A percentile compares a stretch with the other conserved stretches of the same genome.
Evolutionary conservation across 176 grass and related monocot species (phyloP).

Genomic region (Oryza nivara): DNA sequence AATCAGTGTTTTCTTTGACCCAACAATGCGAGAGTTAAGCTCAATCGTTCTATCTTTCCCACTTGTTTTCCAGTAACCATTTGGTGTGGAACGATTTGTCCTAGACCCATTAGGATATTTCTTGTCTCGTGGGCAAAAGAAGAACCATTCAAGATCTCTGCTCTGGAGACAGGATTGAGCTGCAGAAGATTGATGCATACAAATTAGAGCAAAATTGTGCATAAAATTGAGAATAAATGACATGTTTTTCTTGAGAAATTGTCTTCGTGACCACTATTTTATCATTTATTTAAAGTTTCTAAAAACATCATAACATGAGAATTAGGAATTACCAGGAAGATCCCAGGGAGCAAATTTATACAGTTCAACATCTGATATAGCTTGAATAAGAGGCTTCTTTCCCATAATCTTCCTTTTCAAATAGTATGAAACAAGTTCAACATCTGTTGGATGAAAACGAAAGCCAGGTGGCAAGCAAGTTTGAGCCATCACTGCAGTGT

Average conservation of each 20-base stretch:
- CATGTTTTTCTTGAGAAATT: neutral
- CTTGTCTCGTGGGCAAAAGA: constrained; percentile 82
- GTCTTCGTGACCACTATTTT: neutral
- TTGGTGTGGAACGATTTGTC: constrained; percentile 79
- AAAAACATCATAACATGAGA: constrained; percentile 5
- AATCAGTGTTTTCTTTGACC: constrained; percentile 84
- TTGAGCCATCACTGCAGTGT: constrained; percentile 59
- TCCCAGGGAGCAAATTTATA: constrained; percentile 98
- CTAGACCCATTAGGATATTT: constrained; percentile 85
- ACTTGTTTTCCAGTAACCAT: constrained; percentile 96
- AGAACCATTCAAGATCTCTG: constrained; percentile 93
- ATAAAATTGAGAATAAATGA: neutral
- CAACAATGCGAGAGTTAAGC: constrained; percentile 65
- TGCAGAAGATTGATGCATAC: constrained; percentile 25
- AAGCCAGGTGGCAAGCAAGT: constrained; percentile 76
- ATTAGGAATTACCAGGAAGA: constrained; percentile 78
- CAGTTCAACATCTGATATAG: constrained; percentile 74
- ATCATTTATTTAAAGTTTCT: neutral
- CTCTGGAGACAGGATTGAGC: constrained; percentile 67
- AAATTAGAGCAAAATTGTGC: neutral
- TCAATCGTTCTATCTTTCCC: constrained; percentile 76
- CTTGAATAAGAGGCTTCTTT: constrained; percentile 65
- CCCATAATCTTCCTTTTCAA: constrained; percentile 92
- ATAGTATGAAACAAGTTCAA: constrained; percentile 86
- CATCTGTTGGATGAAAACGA: constrained; percentile 92